Evolutionary conservation across 148 eudicot genomes (phyloP).

Genomic region (Diospyros lotus): DNA sequence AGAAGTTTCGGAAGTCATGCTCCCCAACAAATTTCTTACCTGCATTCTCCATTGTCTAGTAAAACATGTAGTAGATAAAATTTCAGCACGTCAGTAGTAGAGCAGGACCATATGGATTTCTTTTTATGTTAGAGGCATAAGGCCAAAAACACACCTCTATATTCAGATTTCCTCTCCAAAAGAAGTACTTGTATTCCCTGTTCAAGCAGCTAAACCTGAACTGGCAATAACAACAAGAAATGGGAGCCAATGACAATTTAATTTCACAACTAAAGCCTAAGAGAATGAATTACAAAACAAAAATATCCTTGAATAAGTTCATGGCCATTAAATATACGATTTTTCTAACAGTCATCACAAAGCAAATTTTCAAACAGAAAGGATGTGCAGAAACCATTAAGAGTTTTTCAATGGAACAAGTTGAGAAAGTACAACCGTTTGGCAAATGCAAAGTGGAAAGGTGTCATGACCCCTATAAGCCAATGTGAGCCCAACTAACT

Average conservation of each 20-base stretch:
- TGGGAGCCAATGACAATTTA: slow-evolving; percentile 3
- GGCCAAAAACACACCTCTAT: slow-evolving; percentile 35
- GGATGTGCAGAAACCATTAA: slow-evolving; percentile 2
- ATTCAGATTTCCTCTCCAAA: slow-evolving; percentile 76
- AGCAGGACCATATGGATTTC: background rate
- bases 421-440: background rate
- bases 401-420: slow-evolving; percentile 2
- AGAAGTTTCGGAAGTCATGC: slow-evolving; percentile 94
- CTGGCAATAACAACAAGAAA: background rate
- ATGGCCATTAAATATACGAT: background rate
- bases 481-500: too few species aligned
- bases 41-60: slow-evolving; percentile 80
- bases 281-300: background rate
- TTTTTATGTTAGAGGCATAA: background rate
- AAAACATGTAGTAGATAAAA: slow-evolving; percentile 16
- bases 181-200: slow-evolving; percentile 86
- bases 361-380: background rate
- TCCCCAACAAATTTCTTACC: slow-evolving; percentile 80
- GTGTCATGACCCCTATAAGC: background rate
- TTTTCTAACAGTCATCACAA: background rate
- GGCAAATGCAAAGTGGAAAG: background rate
- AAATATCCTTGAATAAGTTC: background rate
- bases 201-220: slow-evolving; percentile 85
- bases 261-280: background rate
- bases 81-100: background rate